Evolutionary conservation across 257 asterid genomes (phyloP).

Genomic region (Solanum pinnatisectum): DNA sequence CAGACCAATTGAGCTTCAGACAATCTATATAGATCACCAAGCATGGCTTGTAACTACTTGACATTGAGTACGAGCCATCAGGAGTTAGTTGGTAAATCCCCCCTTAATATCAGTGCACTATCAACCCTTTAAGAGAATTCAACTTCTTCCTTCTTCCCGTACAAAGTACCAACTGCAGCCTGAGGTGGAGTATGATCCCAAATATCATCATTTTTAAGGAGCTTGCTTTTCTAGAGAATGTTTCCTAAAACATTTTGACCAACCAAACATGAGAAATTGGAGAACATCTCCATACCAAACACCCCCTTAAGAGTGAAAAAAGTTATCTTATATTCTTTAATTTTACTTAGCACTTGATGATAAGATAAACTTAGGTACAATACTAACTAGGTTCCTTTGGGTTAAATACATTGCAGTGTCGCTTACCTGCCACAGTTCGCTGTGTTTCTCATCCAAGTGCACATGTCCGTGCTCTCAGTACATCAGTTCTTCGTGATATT

Average conservation of each 20-base stretch:
- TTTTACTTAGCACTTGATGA: background rate
- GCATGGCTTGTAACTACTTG: background rate
- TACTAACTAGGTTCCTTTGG: conserved; percentile 1
- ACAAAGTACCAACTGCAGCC: background rate
- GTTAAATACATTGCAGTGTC: conserved; percentile 53
- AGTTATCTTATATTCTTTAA: background rate
- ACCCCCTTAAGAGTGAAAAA: background rate
- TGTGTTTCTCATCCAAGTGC: conserved; percentile 95
- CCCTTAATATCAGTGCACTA: background rate
- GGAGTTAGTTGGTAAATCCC: background rate
- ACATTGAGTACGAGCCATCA: background rate
- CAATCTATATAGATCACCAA: background rate
- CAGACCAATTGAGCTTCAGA: background rate
- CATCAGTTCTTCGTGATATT: conserved; percentile 87
- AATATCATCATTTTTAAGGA: background rate
- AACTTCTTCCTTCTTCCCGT: background rate
- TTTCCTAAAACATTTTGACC: background rate
- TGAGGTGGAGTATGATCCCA: background rate
- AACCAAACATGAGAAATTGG: background rate
- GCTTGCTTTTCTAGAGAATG: background rate
- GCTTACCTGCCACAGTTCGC: conserved; percentile 85
- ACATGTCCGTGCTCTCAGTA: conserved; percentile 95
- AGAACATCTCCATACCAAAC: background rate
- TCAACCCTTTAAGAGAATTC: background rate
- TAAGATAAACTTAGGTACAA: background rate